Evolutionary conservation across 257 asterid genomes (phyloP), one percentile per base, ranked within the genome.

Genomic region (Gentiana straminea): DNA sequence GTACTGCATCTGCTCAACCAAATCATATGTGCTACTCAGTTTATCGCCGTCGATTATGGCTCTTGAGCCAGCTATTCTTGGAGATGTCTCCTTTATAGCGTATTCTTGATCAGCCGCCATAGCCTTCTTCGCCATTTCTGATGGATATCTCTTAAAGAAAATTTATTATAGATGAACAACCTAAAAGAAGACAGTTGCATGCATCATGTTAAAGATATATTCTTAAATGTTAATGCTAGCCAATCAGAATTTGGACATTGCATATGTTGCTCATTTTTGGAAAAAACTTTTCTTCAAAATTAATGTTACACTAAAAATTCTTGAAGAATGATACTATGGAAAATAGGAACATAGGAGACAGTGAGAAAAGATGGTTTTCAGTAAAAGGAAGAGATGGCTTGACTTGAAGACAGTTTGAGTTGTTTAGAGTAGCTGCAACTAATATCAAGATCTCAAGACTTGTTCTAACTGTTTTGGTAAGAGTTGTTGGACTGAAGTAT

Each of bases 1-100:
- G 35, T 89, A 85, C 8, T 85, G 85, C 95, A 89, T 89, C 74
- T 85, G 97, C 63, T 89, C 97, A 1, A 89, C 92, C 1, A 89
- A 94, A 66, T 85, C 95, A 67, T 85, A 85, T 54, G 97, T 81
- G 32, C 57, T 67, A 4, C 74, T 65, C 13, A 83, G 79, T 76
- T 85, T 89, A 58, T 89, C 91, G 0, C 84, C 89, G 47, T 82
- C 89, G 1, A 59, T 76, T 47, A 79, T 61, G 49, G 74, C 75
- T 50, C 95, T 91, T 8, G 95, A 79, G 15, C 94, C 89, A 2
- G 71, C 83, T 3, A 89, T 89, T 52, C 85, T 89, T 0, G 97
- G 97, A 33, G 94, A 59, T 3, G 97, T 85, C 55, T 73, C 94
- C 82, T 74, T 89, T 39, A 89, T 67, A 38, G 84, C 81, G 44